Conservation (phyloP, 805 yeast species). For the Myxozyma melibiosi region DNA sequence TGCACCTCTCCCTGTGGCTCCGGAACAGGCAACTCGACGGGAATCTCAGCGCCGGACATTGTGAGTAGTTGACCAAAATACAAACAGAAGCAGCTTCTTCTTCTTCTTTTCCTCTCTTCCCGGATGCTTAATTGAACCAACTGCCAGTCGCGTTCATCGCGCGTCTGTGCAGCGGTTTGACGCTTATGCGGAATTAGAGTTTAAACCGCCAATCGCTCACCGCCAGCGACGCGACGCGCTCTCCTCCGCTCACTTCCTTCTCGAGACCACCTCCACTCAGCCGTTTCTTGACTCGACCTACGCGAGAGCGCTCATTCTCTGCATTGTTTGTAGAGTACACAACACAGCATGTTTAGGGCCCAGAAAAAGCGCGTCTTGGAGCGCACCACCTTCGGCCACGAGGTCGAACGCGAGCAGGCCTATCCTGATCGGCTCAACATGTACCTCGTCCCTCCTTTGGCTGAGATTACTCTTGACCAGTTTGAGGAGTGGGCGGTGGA, state of each 20-base stretch:
- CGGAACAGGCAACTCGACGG: neutral
- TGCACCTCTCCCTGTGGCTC: neutral
- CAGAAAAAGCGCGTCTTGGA: slow-evolving; percentile 36
- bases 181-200: neutral
- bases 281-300: no score
- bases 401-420: slow-evolving; percentile 44
- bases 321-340: neutral
- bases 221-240: slow-evolving; percentile 11
- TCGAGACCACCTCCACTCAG: neutral
- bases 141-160: slow-evolving; percentile 3
- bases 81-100: no score
- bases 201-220: neutral
- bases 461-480: slow-evolving; percentile 87
- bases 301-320: neutral
- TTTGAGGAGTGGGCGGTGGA: slow-evolving; percentile 97
- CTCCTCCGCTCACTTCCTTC: neutral
- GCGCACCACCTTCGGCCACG: slow-evolving; percentile 39
- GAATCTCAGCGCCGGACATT: neutral
- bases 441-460: slow-evolving; percentile 74
- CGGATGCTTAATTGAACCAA: neutral
- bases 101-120: no score
- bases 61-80: neutral
- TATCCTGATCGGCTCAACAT: slow-evolving; percentile 68
- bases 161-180: slow-evolving; percentile 4
- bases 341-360: slow-evolving; percentile 38